Percentiles rank a stretch among this genome's conserved stretches.
Conservation (phyloP, 306 rosid genomes). For the Cicer chorassanicum region DNA sequence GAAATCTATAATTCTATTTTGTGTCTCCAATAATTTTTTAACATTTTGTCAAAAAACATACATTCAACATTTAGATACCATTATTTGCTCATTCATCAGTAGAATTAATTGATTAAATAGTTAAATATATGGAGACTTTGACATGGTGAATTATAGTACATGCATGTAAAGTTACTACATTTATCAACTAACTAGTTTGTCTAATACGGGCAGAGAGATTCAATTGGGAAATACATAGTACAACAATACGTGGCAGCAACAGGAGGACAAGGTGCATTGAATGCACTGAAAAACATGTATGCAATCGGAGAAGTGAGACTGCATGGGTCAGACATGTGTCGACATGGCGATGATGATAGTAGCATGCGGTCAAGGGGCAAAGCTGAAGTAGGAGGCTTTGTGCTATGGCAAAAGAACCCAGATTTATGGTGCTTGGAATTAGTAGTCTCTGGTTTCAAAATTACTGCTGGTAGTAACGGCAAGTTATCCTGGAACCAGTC, state of each 20-base stretch:
- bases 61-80: too few relatives aligned
- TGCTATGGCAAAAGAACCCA: constrained; percentile 90
- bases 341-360: constrained; percentile 52
- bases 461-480: constrained; percentile 84
- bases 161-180: too few relatives aligned
- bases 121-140: too few relatives aligned
- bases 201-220: constrained; percentile 57
- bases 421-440: constrained; percentile 86
- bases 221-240: constrained; percentile 79
- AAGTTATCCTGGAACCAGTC: constrained; percentile 82
- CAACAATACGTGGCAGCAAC: constrained; percentile 88
- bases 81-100: too few relatives aligned
- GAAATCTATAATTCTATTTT: too few relatives aligned
- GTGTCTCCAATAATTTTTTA: too few relatives aligned
- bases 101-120: too few relatives aligned
- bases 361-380: constrained; percentile 52
- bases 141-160: too few relatives aligned
- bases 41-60: too few relatives aligned
- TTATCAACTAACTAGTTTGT: too few relatives aligned
- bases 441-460: constrained; percentile 83
- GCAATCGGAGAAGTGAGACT: constrained; percentile 85
- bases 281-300: constrained; percentile 68
- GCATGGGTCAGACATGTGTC: constrained; percentile 65
- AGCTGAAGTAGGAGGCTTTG: constrained; percentile 83
- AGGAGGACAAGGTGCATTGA: constrained; percentile 74